phyloP scores from a whole-genome alignment of 1,284 basidiomycete genomes.

The Sphaerobolus stellatus region DNA sequence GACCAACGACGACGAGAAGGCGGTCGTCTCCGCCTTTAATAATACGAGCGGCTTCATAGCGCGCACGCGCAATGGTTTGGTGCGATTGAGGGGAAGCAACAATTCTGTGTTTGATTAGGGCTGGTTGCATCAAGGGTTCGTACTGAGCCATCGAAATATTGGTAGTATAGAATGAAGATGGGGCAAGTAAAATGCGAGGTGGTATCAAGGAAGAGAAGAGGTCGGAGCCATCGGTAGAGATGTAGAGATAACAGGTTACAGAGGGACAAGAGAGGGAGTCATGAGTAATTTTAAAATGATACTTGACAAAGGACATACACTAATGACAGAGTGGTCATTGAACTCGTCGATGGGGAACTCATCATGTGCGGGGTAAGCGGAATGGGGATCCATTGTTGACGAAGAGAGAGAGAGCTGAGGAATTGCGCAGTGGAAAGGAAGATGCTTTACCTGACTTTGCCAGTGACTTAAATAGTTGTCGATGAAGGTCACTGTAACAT shows the following conservation, averaged over 20 bases:
- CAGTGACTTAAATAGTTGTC: too few relatives aligned
- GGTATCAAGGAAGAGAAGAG: conserved; percentile 6
- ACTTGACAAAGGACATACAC: conserved; percentile 50
- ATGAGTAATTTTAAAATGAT: conserved; percentile 5
- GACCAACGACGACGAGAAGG: conserved; percentile 88
- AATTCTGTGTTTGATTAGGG: conserved; percentile 84
- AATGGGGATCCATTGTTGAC: too few relatives aligned
- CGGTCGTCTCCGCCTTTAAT: conserved; percentile 83
- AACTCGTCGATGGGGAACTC: conserved; percentile 16
- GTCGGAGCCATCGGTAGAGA: conserved; percentile 8
- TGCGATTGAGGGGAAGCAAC: conserved; percentile 56
- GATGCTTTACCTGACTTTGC: too few relatives aligned
- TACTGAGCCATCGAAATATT: conserved; percentile 52
- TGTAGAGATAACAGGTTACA: conserved; percentile 13
- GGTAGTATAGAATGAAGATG: conserved; percentile 13
- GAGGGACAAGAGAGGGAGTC: conserved; percentile 3
- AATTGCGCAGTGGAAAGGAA: too few relatives aligned
- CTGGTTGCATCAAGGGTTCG: conserved; percentile 90
- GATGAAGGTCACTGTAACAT: too few relatives aligned
- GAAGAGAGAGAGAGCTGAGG: too few relatives aligned
- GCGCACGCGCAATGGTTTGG: conserved; percentile 75
- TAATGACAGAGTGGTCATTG: conserved; percentile 63
- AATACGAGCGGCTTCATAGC: conserved; percentile 75
- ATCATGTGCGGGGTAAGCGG: too few relatives aligned
- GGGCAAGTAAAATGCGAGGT: not conserved